Conservation (phyloP, 352 stramenopile species). For the Blastocystis sp. region DNA sequence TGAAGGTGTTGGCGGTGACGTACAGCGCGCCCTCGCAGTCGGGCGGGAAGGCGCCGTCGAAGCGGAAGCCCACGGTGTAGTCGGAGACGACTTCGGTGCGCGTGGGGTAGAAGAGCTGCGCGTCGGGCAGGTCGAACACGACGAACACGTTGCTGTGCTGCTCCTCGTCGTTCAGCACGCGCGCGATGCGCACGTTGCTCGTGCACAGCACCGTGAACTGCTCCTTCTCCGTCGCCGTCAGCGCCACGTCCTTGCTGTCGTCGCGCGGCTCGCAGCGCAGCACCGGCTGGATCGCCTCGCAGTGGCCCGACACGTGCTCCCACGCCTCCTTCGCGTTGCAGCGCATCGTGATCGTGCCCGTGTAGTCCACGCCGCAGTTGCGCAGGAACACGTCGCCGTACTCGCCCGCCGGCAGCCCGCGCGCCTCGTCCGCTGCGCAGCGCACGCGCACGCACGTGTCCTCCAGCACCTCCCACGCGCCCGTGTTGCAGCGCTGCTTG, state of each 20-base stretch:
- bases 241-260: not conserved
- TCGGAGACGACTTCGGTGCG: not conserved
- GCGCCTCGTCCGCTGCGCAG: not conserved
- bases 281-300: not conserved
- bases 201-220: conserved; percentile 29
- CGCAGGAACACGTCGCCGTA: not conserved
- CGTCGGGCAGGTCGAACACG: not conserved
- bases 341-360: not conserved
- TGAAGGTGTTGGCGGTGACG: not conserved
- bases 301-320: not conserved
- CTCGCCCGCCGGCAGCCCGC: not conserved
- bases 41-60: conserved; percentile 10
- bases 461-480: not conserved
- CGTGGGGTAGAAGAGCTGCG: conserved; percentile 8
- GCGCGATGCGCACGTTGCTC: conserved; percentile 25
- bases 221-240: not conserved
- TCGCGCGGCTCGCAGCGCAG: conserved; percentile 7
- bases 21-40: not conserved
- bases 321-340: conserved; percentile 34
- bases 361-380: conserved; percentile 47
- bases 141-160: conserved; percentile 20
- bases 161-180: conserved; percentile 21
- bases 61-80: conserved; percentile 18
- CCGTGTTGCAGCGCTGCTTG: not conserved
- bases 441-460: not conserved